Percentiles rank a stretch among this genome's conserved stretches.
phyloP scores from a whole-genome alignment of 257 asterid genomes.

The Capsicum pubescens region DNA sequence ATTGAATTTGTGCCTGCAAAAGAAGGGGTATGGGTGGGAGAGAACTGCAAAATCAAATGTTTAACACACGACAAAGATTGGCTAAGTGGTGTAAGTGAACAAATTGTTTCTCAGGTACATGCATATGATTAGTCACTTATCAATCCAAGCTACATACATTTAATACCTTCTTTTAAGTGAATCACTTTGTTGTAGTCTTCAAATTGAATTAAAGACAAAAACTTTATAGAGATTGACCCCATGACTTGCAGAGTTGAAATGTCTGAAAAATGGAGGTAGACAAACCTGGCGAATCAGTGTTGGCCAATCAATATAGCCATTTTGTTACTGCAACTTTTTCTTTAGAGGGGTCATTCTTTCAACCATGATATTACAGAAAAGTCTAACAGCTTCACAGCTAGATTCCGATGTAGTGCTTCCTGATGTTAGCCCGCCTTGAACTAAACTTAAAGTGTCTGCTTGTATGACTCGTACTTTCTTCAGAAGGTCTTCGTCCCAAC shows the following conservation, averaged over 20 bases:
- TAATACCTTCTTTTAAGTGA: background rate
- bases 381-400: conserved; percentile 73
- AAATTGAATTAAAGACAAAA: background rate
- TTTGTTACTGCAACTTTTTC: conserved; percentile 55
- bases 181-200: background rate
- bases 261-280: background rate
- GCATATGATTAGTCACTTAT: background rate
- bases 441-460: conserved; percentile 67
- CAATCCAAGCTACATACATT: background rate
- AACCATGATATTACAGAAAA: conserved; percentile 66
- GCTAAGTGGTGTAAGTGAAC: background rate
- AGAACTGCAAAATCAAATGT: background rate
- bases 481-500: conserved; percentile 51
- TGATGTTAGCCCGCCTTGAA: conserved; percentile 69
- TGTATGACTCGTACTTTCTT: conserved; percentile 73
- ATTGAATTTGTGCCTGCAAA: conserved; percentile 53
- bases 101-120: background rate
- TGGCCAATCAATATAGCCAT: conserved; percentile 63
- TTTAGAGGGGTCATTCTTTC: conserved; percentile 58
- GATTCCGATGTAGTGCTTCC: conserved; percentile 87
- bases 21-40: background rate
- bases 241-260: background rate
- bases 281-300: conserved; percentile 60
- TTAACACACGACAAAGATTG: background rate
- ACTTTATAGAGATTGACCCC: background rate